Evolutionary conservation across 108 stramenopile species (phyloP), one percentile per base, ranked within the genome.

Genomic region (Craspedostauros australis): DNA sequence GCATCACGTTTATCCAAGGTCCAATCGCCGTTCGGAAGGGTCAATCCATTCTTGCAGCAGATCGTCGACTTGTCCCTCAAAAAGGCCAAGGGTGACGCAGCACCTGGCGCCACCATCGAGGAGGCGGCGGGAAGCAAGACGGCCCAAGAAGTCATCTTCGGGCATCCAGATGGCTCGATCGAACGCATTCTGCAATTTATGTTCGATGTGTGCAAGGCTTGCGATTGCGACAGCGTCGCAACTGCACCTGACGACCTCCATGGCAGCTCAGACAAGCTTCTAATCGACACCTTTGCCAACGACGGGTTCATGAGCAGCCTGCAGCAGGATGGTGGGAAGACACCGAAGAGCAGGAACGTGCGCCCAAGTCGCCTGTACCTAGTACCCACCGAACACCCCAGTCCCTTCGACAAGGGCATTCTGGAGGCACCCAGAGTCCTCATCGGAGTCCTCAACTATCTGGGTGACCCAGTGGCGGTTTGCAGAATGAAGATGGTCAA

Each of bases 381-480:
- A 4, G 58, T 61, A 14, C 78, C 78, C 8, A 45, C 46, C 6
- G 20, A 18, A n/a, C 32, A 55, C 20, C 86, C 82, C 36, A 82
- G 84, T 53, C 91, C 91, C 0, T 88, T 92, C 60, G 86, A 88
- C 66, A 66, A 56, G 12, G 60, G 74, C 7, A 44, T 84, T 34
- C 68, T 58, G 68, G 66, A 75, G 31, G 57, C 54, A 25, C 91
- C 91, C 1, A 70, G 76, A n/a, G 68, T 92, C 16, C 32, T 92
- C 12, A 56, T 69, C 11, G 66, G 64, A 5, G 36, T 92, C 12
- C 42, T 92, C 5, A 62, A 63, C 7, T 92, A 84, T 50, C 66
- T 88, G n/a, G 91, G 86, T 5, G 78, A 88, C 46, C 91, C 91
- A 20, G 84, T 81, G 14, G 68, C 80, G 15, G 80, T 92, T 9